These are phyloP conservation scores for Lentinula edodes DNA, from an alignment of 768 basidiomycete species.

Conservation along the genomic window DNA sequence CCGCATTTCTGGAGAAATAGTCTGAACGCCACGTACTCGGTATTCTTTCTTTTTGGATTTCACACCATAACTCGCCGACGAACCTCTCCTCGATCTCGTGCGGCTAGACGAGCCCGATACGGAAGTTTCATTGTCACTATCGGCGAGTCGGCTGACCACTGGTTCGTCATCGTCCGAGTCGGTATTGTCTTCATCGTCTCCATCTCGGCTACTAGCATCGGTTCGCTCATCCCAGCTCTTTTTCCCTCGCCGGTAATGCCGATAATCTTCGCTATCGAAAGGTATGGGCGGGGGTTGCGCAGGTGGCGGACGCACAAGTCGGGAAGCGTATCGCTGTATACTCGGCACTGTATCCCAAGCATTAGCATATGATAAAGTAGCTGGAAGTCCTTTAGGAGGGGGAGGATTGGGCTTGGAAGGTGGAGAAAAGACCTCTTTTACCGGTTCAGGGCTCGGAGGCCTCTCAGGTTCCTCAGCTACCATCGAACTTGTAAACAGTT, in stretches of 20 bases:
- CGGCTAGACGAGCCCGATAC: constrained; percentile 10
- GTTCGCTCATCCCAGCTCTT: constrained; percentile 48
- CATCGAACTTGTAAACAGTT: constrained; percentile 33
- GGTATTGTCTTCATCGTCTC: constrained; percentile 74
- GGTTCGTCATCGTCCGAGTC: constrained; percentile 47
- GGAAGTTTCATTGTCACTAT: constrained; percentile 28
- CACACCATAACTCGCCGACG: constrained; percentile 27
- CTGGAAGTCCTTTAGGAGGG: constrained; percentile 48
- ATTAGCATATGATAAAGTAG: constrained; percentile 62
- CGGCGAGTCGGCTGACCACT: constrained; percentile 24
- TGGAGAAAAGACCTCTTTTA: constrained; percentile 17
- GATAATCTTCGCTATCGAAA: constrained; percentile 37
- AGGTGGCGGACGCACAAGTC: constrained; percentile 46
- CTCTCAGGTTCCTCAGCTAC: constrained; percentile 28
- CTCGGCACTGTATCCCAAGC: constrained; percentile 83
- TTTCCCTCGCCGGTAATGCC: constrained; percentile 14
- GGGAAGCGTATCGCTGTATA: constrained; percentile 70
- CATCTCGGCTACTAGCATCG: constrained; percentile 75
- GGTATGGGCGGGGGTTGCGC: constrained; percentile 37
- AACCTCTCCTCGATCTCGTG: constrained; percentile 27
- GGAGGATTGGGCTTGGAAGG: constrained; percentile 18
- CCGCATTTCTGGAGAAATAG: constrained; percentile 46
- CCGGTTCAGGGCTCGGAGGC: constrained; percentile 16
- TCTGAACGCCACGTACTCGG: constrained; percentile 67
- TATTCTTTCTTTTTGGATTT: constrained; percentile 51